phyloP scores from a whole-genome alignment of 257 asterid genomes.

The Leonotis leonurus region DNA sequence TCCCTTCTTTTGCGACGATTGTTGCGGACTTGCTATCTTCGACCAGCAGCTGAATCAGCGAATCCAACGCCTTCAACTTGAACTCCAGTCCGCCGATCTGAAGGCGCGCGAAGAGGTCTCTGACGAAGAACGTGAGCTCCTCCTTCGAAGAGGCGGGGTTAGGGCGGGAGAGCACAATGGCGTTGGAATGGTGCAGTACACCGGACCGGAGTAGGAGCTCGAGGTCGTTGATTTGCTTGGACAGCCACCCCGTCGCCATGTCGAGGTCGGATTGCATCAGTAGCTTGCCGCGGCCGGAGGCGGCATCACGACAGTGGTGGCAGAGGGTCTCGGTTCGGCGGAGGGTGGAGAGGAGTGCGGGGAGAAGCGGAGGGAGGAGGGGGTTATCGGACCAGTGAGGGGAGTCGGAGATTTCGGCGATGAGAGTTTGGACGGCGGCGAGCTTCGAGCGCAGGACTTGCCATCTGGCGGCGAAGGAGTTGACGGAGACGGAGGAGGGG shows the following conservation, averaged over 20 bases:
- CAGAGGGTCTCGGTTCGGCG: slow-evolving; percentile 51
- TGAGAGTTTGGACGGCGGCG: slow-evolving; percentile 35
- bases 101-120: too few species aligned
- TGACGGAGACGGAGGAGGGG: slow-evolving; percentile 44
- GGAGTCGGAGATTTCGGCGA: slow-evolving; percentile 51
- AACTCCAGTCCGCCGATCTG: too few species aligned
- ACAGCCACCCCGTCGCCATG: too few species aligned
- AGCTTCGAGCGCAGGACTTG: slow-evolving; percentile 65
- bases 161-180: slow-evolving; percentile 80
- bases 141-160: too few species aligned
- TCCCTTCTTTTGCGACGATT: too few species aligned
- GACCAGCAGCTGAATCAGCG: too few species aligned
- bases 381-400: too few species aligned
- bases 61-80: too few species aligned
- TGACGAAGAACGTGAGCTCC: too few species aligned
- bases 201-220: slow-evolving; percentile 80
- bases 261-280: slow-evolving; percentile 96
- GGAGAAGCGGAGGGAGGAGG: slow-evolving; percentile 51
- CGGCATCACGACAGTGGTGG: slow-evolving; percentile 46
- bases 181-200: slow-evolving; percentile 74
- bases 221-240: too few species aligned
- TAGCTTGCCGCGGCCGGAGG: slow-evolving; percentile 59
- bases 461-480: slow-evolving; percentile 64
- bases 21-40: too few species aligned
- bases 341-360: slow-evolving; percentile 46